Percentiles rank a stretch among this genome's conserved stretches.
Conservation (phyloP, 2,329 filamentous ascomycete species). For the Cladosporium sp. region DNA sequence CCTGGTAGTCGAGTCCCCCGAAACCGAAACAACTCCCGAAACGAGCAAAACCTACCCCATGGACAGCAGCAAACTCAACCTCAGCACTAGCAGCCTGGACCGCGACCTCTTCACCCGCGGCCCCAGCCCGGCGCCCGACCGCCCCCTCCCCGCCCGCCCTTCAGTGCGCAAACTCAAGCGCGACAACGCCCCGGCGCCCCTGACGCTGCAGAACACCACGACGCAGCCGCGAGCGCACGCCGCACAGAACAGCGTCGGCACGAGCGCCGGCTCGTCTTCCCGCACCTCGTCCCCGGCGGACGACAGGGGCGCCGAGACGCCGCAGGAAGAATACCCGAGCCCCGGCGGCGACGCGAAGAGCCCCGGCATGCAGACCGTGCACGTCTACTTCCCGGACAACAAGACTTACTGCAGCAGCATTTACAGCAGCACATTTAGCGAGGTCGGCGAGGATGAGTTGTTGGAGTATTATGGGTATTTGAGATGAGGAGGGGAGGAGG, state of each 20-base stretch:
- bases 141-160: neutral
- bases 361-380: slow-evolving; percentile 11
- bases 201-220: neutral
- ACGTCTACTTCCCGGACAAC: slow-evolving; percentile 9
- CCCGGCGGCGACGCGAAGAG: slow-evolving; percentile 4
- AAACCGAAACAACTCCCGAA: neutral
- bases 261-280: slow-evolving; percentile 1
- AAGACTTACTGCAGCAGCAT: neutral
- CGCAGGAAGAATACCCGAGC: neutral
- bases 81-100: slow-evolving; percentile 4
- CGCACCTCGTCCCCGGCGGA: slow-evolving; percentile 5
- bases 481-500: neutral
- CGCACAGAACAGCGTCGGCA: slow-evolving; percentile 1
- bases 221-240: neutral
- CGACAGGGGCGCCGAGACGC: slow-evolving; percentile 8
- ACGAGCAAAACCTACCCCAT: neutral
- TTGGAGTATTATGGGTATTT: slow-evolving; percentile 9
- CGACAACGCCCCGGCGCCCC: neutral
- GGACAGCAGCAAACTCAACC: slow-evolving; percentile 5
- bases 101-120: neutral
- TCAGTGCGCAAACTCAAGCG: neutral
- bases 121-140: neutral
- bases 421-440: slow-evolving; percentile 8
- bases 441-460: slow-evolving; percentile 11
- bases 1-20: slow-evolving; percentile 5